phyloP scores from a whole-genome alignment of 2,329 filamentous ascomycete species.

The Sordariomycetes sp. region DNA sequence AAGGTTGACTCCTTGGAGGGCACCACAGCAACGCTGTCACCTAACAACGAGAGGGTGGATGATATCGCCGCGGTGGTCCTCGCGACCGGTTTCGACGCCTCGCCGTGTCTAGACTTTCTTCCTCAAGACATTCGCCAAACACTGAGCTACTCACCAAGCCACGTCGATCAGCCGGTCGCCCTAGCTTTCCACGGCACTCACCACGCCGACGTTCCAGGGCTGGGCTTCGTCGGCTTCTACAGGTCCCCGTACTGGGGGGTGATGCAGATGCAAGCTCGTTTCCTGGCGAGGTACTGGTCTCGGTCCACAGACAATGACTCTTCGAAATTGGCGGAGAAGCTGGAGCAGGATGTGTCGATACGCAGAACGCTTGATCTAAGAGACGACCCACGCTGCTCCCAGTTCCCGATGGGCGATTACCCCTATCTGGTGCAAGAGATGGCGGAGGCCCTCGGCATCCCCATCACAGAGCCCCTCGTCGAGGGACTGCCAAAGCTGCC shows the following conservation, averaged over 20 bases:
- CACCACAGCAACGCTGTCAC: constrained; percentile 22
- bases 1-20: constrained; percentile 26
- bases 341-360: constrained; percentile 33
- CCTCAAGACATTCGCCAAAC: constrained; percentile 41
- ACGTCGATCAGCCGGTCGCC: constrained; percentile 51
- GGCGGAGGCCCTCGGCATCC: constrained; percentile 46
- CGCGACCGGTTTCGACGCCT: constrained; percentile 66
- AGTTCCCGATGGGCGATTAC: constrained; percentile 82
- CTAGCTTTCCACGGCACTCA: constrained; percentile 60
- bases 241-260: constrained; percentile 79
- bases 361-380: constrained; percentile 41
- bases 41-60: constrained; percentile 26
- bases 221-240: constrained; percentile 80
- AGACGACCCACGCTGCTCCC: constrained; percentile 41
- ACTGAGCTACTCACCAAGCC: constrained; percentile 47
- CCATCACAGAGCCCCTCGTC: constrained; percentile 22
- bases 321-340: constrained; percentile 20
- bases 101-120: constrained; percentile 56
- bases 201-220: constrained; percentile 47
- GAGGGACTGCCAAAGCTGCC: constrained; percentile 20
- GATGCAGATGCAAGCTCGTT: constrained; percentile 76
- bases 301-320: constrained; percentile 11
- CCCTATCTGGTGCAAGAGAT: constrained; percentile 67
- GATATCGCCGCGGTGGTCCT: constrained; percentile 60
- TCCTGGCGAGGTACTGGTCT: constrained; percentile 54